These are phyloP conservation scores for Diversispora epigaea DNA, from an alignment of 192 early-diverging fungal species.

Conservation along the genomic window DNA sequence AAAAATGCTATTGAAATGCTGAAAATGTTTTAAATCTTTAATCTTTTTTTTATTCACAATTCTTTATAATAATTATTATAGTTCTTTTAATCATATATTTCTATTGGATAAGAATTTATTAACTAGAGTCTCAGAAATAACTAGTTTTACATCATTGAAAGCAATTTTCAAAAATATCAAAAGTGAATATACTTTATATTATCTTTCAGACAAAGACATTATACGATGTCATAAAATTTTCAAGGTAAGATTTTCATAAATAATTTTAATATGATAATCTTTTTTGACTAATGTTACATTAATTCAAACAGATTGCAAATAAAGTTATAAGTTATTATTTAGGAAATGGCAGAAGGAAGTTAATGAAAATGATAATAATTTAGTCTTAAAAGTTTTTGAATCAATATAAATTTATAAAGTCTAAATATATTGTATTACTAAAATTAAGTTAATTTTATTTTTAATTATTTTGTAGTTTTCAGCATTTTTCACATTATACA, in stretches of 20 bases:
- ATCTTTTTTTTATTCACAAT: background rate
- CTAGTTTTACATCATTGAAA: constrained; percentile 1
- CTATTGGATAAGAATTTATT: constrained; percentile 18
- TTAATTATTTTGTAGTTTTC: background rate
- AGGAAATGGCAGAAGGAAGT: constrained; percentile 16
- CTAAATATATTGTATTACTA: background rate
- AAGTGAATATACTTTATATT: constrained; percentile 20
- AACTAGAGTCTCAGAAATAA: background rate
- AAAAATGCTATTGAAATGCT: constrained; percentile 16
- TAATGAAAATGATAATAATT: background rate
- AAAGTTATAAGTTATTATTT: constrained; percentile 1
- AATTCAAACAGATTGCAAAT: constrained; percentile 20
- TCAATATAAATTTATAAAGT: constrained; percentile 6
- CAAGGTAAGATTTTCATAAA: constrained; percentile 22
- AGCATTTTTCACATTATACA: background rate
- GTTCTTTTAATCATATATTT: constrained; percentile 27
- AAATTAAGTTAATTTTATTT: background rate
- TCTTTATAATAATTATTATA: constrained; percentile 28
- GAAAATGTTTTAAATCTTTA: constrained; percentile 8
- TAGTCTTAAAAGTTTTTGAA: constrained; percentile 11
- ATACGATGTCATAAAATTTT: constrained; percentile 12
- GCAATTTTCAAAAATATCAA: constrained; percentile 24
- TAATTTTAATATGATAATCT: constrained; percentile 17
- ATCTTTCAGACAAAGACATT: constrained; percentile 14
- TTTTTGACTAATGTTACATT: constrained; percentile 16